phyloP scores from a whole-genome alignment of 2,329 filamentous ascomycete genomes.

The Fusarium tupiense region DNA sequence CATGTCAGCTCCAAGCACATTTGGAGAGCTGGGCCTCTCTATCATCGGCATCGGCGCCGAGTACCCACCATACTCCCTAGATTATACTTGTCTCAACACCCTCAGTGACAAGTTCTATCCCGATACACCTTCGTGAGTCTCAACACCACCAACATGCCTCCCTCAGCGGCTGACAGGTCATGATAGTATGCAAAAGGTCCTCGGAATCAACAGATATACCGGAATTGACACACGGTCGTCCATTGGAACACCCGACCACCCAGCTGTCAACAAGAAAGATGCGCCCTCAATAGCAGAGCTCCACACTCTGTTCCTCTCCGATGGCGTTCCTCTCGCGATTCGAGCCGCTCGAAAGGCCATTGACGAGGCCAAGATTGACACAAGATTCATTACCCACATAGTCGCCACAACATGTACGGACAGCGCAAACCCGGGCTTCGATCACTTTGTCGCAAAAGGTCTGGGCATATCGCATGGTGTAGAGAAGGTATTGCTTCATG shows the following conservation, averaged over 20 bases:
- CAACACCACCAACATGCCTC: background rate
- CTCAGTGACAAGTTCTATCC: slow-evolving; percentile 68
- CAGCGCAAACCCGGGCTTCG: slow-evolving; percentile 74
- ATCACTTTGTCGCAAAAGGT: slow-evolving; percentile 69
- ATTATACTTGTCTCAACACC: slow-evolving; percentile 60
- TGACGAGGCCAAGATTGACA: slow-evolving; percentile 61
- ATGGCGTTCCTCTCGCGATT: slow-evolving; percentile 68
- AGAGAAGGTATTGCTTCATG: slow-evolving; percentile 73
- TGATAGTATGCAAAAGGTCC: slow-evolving; percentile 68
- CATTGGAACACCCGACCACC: slow-evolving; percentile 69
- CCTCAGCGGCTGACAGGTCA: background rate
- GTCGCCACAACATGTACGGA: slow-evolving; percentile 76
- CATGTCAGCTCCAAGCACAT: slow-evolving; percentile 56
- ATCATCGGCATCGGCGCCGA: slow-evolving; percentile 68
- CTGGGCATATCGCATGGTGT: slow-evolving; percentile 67
- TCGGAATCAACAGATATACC: slow-evolving; percentile 71
- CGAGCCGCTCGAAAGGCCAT: slow-evolving; percentile 65
- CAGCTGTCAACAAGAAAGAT: slow-evolving; percentile 65
- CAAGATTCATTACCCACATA: slow-evolving; percentile 69
- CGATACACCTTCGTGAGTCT: slow-evolving; percentile 65
- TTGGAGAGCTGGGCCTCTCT: slow-evolving; percentile 66
- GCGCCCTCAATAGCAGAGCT: slow-evolving; percentile 65
- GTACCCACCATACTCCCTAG: slow-evolving; percentile 67
- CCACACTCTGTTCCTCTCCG: slow-evolving; percentile 63
- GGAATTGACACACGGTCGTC: slow-evolving; percentile 72